Conservation (phyloP, 2,329 filamentous ascomycete genomes). For the Fonsecaea nubica region DNA sequence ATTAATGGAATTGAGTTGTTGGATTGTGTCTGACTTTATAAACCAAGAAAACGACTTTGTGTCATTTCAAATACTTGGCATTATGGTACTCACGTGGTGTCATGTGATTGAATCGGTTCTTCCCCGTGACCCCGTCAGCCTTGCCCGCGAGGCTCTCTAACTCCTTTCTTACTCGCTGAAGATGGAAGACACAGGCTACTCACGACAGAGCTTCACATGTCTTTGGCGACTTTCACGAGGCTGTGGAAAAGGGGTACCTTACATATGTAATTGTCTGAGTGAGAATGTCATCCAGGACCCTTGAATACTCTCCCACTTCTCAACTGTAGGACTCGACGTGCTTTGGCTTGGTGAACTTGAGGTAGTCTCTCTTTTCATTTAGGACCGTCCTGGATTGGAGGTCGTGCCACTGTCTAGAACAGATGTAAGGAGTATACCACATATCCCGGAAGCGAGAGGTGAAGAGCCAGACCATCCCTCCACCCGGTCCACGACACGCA, state of each 20-base stretch:
- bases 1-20: neutral
- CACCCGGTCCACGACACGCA: no score
- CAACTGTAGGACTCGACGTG: conserved; percentile 66
- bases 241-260: neutral
- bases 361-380: conserved; percentile 69
- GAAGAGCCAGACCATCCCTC: no score
- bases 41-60: neutral
- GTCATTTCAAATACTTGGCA: conserved; percentile 2
- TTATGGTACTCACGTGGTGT: neutral
- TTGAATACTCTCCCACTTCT: neutral
- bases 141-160: neutral
- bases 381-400: neutral
- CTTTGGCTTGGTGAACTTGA: conserved; percentile 85
- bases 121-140: neutral
- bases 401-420: neutral
- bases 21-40: conserved; percentile 4
- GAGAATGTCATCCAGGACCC: neutral
- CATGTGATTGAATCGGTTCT: neutral
- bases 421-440: no score
- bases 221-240: neutral
- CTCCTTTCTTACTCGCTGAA: no score
- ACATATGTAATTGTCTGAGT: neutral
- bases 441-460: no score
- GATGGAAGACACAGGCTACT: neutral
- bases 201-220: neutral